Evolutionary conservation across 192 early-diverging fungal genomes (phyloP), one percentile per base, ranked within the genome.

Genomic region (Dimargaris cristalligena): DNA sequence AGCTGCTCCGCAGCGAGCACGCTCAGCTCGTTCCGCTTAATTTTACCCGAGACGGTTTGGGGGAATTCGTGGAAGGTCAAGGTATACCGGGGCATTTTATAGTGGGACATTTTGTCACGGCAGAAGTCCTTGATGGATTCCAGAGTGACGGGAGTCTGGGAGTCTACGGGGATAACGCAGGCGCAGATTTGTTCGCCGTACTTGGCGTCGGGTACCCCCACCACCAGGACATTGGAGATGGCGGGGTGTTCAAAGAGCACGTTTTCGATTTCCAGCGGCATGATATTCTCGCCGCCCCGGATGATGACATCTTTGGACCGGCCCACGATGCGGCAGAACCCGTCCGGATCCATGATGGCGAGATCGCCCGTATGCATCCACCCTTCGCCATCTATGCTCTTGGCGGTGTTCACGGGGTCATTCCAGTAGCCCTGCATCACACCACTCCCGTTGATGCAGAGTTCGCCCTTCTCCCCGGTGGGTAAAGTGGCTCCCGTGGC

Each of bases 251-350:
- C 58, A 29, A 74, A 73, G 26, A 77, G 35, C 28, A 59, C 54
- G 54, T 77, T 73, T 55, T 77, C 75, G 2, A 77, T 71, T 31
- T 77, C 75, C 16, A 61, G 62, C 2, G 75, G 75, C 11, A 65
- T 62, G 31, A 77, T 72, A 48, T 77, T 77, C 64, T 77, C 75
- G 32, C 75, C 75, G 38, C 75, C 75, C 2, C 75, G 69, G 49
- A 72, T 76, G 55, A 76, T 69, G 65, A 67, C 25, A 23, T 76
- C 75, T 62, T 77, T 77, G 52, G 71, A 67, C 13, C 75, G 69
- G 1, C 75, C 75, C 22, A 72, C 73, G 58, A 77, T 75, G 6
- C 52, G 63, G 41, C 68, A 67, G 47, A 71, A 72, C 18, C 75
- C 75, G 25, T 66, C 63, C 8, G 65, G 64, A 59, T 75, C 73